Percentiles rank a stretch among this genome's conserved stretches.
Evolutionary conservation across 345 rosid genomes (phyloP).

Genomic region (Adansonia digitata): DNA sequence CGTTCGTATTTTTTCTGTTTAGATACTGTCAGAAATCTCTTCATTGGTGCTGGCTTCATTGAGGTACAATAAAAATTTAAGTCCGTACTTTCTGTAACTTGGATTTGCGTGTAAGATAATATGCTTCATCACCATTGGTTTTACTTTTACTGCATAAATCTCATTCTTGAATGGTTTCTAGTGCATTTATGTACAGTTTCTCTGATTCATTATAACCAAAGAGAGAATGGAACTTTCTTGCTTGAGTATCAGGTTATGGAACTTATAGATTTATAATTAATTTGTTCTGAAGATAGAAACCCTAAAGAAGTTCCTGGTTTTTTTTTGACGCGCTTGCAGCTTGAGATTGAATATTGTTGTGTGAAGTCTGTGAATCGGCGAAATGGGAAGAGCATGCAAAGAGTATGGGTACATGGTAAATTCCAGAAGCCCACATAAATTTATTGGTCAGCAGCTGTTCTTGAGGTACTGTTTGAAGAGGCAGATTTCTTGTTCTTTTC

Average conservation of each 20-base stretch:
- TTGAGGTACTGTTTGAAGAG: background rate
- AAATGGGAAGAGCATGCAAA: slow-evolving; percentile 62
- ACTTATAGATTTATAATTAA: background rate
- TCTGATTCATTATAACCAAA: background rate
- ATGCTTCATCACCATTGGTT: background rate
- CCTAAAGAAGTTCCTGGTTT: background rate
- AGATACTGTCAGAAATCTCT: slow-evolving; percentile 56
- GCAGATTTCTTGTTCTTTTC: background rate
- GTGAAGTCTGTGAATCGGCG: slow-evolving; percentile 62
- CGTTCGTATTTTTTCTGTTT: slow-evolving; percentile 79
- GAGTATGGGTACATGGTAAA: slow-evolving; percentile 96
- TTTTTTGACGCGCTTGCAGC: slow-evolving; percentile 36
- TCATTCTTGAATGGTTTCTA: background rate
- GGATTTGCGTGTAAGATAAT: background rate
- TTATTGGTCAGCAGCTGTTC: background rate
- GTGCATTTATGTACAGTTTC: background rate
- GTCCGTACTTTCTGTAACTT: background rate
- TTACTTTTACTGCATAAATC: background rate
- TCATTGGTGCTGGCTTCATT: slow-evolving; percentile 58
- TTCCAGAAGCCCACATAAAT: slow-evolving; percentile 54
- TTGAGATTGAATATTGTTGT: slow-evolving; percentile 84
- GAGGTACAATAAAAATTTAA: slow-evolving; percentile 39
- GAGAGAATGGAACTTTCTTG: background rate
- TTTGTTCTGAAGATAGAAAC: background rate
- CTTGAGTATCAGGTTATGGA: background rate